These are phyloP conservation scores for Albugo laibachii DNA, from an alignment of 352 stramenopile species.

Conservation along the genomic window DNA sequence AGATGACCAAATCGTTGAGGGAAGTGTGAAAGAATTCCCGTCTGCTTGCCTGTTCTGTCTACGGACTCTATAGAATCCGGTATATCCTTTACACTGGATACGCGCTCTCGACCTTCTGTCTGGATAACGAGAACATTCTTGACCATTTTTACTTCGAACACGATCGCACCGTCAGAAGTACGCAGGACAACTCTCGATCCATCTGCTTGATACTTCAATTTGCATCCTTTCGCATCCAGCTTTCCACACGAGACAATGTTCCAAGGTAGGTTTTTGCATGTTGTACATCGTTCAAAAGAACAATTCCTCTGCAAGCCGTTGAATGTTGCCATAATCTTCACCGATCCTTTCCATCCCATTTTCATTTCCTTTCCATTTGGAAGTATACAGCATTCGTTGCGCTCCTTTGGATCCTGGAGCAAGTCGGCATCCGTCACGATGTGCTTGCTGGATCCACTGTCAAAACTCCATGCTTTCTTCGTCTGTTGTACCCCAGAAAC, in stretches of 20 bases:
- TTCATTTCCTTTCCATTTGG: not conserved
- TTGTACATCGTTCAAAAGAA: not conserved
- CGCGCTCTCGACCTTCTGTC: not conserved
- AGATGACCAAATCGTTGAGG: not conserved
- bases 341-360: not conserved
- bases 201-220: not conserved
- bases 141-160: not conserved
- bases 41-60: not conserved
- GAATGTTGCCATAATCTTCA: not conserved
- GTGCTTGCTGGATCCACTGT: not conserved
- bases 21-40: not conserved
- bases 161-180: not conserved
- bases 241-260: not conserved
- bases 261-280: not conserved
- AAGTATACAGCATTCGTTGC: not conserved
- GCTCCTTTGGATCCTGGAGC: not conserved
- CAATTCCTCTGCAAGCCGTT: not conserved
- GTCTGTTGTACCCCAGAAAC: not conserved
- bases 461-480: not conserved
- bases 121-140: not conserved
- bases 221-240: not conserved
- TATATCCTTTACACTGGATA: not conserved
- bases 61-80: not conserved
- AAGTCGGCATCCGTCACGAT: not conserved
- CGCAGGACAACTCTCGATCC: not conserved